Percentiles rank a stretch among this genome's conserved stretches.
Evolutionary conservation across 371 early-diverging fungal genomes (phyloP).

Genomic region (Choanephora cucurbitarum): DNA sequence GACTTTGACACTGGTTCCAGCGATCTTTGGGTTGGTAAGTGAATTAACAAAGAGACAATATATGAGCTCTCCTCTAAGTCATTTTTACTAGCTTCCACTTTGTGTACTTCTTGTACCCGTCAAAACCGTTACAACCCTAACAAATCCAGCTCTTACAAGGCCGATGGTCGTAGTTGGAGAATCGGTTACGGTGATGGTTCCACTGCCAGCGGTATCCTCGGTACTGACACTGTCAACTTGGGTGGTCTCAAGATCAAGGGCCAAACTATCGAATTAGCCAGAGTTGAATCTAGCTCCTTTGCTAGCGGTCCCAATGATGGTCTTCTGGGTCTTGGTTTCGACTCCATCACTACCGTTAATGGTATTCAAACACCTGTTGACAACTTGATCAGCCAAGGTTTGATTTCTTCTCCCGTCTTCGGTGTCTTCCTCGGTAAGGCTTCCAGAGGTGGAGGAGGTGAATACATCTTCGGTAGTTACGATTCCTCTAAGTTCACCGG

Average conservation of each 20-base stretch:
- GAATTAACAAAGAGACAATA: neutral
- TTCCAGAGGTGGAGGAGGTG: too few species aligned
- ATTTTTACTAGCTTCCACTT: conserved; percentile 29
- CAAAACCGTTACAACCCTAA: conserved; percentile 42
- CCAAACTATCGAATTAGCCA: too few species aligned
- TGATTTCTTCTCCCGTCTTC: conserved; percentile 34
- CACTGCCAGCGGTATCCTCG: too few species aligned
- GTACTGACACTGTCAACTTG: too few species aligned
- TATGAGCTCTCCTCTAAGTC: too few species aligned
- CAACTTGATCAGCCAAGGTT: conserved; percentile 39
- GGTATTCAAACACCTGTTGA: conserved; percentile 36
- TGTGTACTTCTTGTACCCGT: conserved; percentile 36
- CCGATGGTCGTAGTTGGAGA: conserved; percentile 39
- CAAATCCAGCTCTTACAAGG: conserved; percentile 44
- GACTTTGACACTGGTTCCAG: conserved; percentile 89
- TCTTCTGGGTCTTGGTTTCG: conserved; percentile 46
- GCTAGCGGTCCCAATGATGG: too few species aligned
- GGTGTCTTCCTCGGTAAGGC: conserved; percentile 31
- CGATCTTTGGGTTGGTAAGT: conserved; percentile 38
- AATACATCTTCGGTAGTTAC: conserved; percentile 51
- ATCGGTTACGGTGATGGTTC: conserved; percentile 54
- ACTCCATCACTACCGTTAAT: conserved; percentile 38
- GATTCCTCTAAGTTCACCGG: conserved; percentile 45
- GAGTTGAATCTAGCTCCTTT: too few species aligned
- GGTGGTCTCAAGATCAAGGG: too few species aligned